Evolutionary conservation across 78 protist genomes (phyloP).

Genomic region (Cavenderia fasciculata): DNA sequence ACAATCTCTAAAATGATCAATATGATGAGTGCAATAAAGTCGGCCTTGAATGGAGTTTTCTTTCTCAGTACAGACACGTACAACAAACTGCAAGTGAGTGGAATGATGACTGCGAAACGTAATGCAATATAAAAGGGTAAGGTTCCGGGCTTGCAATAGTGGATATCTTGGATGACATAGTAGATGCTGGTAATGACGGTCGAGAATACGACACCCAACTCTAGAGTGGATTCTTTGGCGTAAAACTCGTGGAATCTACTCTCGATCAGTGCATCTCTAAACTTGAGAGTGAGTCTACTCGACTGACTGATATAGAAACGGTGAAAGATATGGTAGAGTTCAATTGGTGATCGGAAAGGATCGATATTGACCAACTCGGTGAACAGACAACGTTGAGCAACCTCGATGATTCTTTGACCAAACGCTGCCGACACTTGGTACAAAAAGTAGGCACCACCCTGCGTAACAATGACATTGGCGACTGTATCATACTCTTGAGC

Average conservation of each 20-base stretch:
- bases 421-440: background rate
- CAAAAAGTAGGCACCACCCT: constrained; percentile 1
- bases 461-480: background rate
- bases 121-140: background rate
- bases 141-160: background rate
- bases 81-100: background rate
- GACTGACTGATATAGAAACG: background rate
- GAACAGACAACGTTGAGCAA: constrained; percentile 2
- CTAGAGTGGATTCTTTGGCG: constrained; percentile 1
- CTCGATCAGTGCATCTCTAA: background rate
- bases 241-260: background rate
- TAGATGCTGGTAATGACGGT: background rate
- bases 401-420: background rate
- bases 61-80: background rate
- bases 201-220: background rate
- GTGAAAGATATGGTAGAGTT: background rate
- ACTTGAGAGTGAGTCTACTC: constrained; percentile 1
- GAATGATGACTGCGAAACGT: background rate
- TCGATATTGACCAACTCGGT: background rate
- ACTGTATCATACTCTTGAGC: background rate
- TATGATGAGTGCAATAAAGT: background rate
- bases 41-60: background rate
- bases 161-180: constrained; percentile 4
- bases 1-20: background rate
- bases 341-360: background rate